Evolutionary conservation across 192 early-diverging fungal species (phyloP).

Genomic region (Phycomyces nitens): DNA sequence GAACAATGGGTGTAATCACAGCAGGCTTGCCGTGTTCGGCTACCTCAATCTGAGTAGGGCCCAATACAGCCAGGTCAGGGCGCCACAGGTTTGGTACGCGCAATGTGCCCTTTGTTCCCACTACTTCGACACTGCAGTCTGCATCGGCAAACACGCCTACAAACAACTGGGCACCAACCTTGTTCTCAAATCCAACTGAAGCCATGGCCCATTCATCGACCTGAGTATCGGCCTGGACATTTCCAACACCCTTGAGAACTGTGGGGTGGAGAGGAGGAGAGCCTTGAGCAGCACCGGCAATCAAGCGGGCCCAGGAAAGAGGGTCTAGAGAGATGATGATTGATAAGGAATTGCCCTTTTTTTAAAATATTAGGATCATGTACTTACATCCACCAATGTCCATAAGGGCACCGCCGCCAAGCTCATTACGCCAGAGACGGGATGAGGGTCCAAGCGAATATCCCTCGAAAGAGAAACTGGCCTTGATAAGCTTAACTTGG

Average conservation of each 20-base stretch:
- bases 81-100: constrained; percentile 29
- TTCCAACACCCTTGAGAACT: constrained; percentile 16
- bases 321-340: constrained; percentile 23
- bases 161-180: constrained; percentile 25
- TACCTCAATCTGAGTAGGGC: constrained; percentile 15
- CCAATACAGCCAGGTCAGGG: constrained; percentile 28
- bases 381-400: constrained; percentile 40
- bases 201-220: constrained; percentile 38
- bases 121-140: constrained; percentile 22
- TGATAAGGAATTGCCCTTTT: background rate
- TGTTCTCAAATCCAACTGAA: constrained; percentile 18
- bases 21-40: background rate
- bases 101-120: constrained; percentile 26
- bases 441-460: constrained; percentile 15
- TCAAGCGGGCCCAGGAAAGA: constrained; percentile 29
- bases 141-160: constrained; percentile 27
- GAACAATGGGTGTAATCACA: constrained; percentile 4
- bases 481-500: constrained; percentile 26
- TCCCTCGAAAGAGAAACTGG: constrained; percentile 32
- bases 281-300: constrained; percentile 22
- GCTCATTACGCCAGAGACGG: constrained; percentile 30
- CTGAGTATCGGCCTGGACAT: constrained; percentile 21
- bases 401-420: constrained; percentile 33
- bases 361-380: background rate
- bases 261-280: constrained; percentile 14